These are phyloP conservation scores for Ophiostoma quercus DNA, from an alignment of 2,329 filamentous ascomycete genomes.

Conservation along the genomic window DNA sequence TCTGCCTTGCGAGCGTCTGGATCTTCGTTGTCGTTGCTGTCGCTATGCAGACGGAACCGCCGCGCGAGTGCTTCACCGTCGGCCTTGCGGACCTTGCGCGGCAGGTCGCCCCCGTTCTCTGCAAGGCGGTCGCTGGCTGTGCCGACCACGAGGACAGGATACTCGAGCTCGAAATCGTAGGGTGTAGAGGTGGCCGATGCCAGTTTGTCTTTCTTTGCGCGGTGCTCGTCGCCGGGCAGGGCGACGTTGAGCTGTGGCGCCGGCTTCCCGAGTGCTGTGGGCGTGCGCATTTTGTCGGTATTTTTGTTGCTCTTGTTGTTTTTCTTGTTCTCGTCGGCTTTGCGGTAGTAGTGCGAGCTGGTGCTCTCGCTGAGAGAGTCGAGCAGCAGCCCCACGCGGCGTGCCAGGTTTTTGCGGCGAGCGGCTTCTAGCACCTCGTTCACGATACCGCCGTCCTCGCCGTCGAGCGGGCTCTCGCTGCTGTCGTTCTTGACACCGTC, in stretches of 20 bases:
- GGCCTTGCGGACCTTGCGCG: slow-evolving; percentile 4
- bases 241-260: slow-evolving; percentile 3
- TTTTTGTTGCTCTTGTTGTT: not conserved
- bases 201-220: not conserved
- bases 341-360: not conserved
- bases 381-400: slow-evolving; percentile 1
- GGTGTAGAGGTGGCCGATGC: not conserved
- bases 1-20: slow-evolving; percentile 6
- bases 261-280: not conserved
- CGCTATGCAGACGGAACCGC: not conserved
- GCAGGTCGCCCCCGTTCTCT: slow-evolving; percentile 15
- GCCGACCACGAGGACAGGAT: slow-evolving; percentile 14
- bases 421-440: slow-evolving; percentile 14
- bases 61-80: slow-evolving; percentile 12
- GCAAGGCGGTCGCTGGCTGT: slow-evolving; percentile 11
- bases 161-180: slow-evolving; percentile 13
- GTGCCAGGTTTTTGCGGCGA: slow-evolving; percentile 13
- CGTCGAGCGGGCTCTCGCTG: not conserved
- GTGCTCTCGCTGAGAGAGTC: not conserved
- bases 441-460: slow-evolving; percentile 1
- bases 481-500: not conserved
- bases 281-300: not conserved
- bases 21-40: not conserved
- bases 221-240: slow-evolving; percentile 10
- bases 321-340: not conserved